Conservation (phyloP, 2,329 filamentous ascomycete species). For the Aspergillus pseudoglaucus region DNA sequence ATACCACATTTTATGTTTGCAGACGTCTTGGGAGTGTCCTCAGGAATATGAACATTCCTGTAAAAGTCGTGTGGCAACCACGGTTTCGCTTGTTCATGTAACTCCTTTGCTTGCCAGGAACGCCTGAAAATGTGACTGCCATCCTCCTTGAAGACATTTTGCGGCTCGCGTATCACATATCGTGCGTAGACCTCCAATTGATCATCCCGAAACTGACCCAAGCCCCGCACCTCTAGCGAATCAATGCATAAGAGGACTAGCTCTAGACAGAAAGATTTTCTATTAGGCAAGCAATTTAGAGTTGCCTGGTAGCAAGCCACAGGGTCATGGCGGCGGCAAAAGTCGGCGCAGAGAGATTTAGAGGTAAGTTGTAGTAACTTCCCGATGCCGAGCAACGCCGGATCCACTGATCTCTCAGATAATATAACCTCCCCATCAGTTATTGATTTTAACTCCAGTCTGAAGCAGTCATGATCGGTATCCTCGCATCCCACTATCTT, state of each 20-base stretch:
- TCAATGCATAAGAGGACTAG: slow-evolving; percentile 30
- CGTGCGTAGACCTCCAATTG: slow-evolving; percentile 18
- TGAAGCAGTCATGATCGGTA: slow-evolving; percentile 7
- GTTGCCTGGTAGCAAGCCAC: slow-evolving; percentile 28
- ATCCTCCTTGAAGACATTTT: slow-evolving; percentile 1
- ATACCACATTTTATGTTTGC: slow-evolving; percentile 28
- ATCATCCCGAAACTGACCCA: slow-evolving; percentile 11
- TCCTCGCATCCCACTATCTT: neutral
- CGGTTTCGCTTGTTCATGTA: slow-evolving; percentile 1
- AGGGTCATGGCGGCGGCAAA: slow-evolving; percentile 15
- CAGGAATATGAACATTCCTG: slow-evolving; percentile 42
- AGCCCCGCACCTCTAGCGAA: slow-evolving; percentile 20
- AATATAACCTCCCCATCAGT: slow-evolving; percentile 14
- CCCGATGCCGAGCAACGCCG: slow-evolving; percentile 13
- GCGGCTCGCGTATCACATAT: slow-evolving; percentile 22
- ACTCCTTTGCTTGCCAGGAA: neutral
- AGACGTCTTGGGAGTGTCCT: slow-evolving; percentile 24
- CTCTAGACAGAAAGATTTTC: slow-evolving; percentile 21
- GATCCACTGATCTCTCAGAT: slow-evolving; percentile 9
- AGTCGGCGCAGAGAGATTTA: slow-evolving; percentile 20
- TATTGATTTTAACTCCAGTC: slow-evolving; percentile 16
- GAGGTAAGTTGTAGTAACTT: slow-evolving; percentile 17
- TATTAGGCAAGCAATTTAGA: slow-evolving; percentile 12
- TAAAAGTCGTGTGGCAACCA: slow-evolving; percentile 42
- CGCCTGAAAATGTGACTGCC: neutral